These are phyloP conservation scores for Camellia oleifera DNA, from an alignment of 179 eudicot genomes.

Conservation along the genomic window DNA sequence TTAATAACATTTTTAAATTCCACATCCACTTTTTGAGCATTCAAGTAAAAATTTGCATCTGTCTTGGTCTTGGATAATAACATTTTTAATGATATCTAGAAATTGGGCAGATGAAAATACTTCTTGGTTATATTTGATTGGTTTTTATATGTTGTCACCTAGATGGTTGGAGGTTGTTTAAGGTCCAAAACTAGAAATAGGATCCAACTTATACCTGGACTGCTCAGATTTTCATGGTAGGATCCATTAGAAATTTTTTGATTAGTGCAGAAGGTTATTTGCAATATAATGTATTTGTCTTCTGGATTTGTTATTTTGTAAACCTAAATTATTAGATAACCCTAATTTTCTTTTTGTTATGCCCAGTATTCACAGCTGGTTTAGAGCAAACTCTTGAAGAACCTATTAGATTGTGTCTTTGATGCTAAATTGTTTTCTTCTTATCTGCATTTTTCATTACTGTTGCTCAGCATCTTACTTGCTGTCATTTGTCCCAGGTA, in stretches of 20 bases:
- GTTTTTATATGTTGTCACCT: not conserved
- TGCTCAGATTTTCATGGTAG: not conserved
- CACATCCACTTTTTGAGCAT: too few species aligned
- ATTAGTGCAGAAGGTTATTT: not conserved
- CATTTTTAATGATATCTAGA: too few species aligned
- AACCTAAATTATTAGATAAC: not conserved
- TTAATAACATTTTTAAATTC: too few species aligned
- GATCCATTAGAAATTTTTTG: not conserved
- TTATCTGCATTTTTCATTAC: not conserved
- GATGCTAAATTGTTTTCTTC: slow-evolving; percentile 1
- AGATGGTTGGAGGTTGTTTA: not conserved
- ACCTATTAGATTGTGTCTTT: not conserved
- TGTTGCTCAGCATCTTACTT: not conserved
- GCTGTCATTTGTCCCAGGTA: slow-evolving; percentile 41
- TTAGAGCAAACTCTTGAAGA: not conserved
- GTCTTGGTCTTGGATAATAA: too few species aligned
- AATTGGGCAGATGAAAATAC: too few species aligned
- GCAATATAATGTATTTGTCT: not conserved
- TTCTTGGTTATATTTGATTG: too few species aligned
- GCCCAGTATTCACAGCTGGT: not conserved
- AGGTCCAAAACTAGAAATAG: too few species aligned
- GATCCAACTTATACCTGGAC: not conserved
- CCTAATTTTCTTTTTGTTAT: not conserved
- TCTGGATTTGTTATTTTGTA: not conserved
- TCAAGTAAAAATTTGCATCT: too few species aligned